phyloP scores from a whole-genome alignment of 1,284 basidiomycete genomes.

The Marasmius fiardii region DNA sequence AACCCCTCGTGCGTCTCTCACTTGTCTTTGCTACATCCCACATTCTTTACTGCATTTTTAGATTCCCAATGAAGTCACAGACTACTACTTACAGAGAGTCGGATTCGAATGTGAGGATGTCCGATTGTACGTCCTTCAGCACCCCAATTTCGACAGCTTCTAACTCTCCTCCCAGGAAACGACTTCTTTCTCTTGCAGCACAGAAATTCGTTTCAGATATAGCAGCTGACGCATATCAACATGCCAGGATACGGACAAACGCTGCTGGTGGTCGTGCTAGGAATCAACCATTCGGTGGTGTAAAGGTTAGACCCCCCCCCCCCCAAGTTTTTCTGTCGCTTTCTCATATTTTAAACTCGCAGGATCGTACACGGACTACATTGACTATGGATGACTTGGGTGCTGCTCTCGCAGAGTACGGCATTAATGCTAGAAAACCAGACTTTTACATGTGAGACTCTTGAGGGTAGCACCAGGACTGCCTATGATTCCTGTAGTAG shows the following conservation, averaged over 20 bases:
- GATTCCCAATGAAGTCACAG: conserved; percentile 98
- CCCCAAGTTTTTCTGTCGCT: not conserved
- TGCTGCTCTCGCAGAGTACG: conserved; percentile 91
- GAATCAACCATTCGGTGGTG: conserved; percentile 50
- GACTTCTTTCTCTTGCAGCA: conserved; percentile 91
- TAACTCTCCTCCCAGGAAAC: conserved; percentile 58
- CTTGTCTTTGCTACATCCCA: not conserved
- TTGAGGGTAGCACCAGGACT: too few species aligned
- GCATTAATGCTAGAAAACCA: conserved; percentile 90
- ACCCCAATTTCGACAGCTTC: not conserved
- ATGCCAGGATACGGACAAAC: conserved; percentile 90
- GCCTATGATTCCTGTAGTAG: too few species aligned
- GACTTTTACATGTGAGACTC: conserved; percentile 72
- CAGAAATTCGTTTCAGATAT: conserved; percentile 99
- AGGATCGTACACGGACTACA: conserved; percentile 74
- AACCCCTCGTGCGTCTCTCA: conserved; percentile 75
- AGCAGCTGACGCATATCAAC: conserved; percentile 95
- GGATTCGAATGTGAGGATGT: conserved; percentile 97
- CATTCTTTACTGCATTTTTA: conserved; percentile 29
- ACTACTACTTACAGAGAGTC: conserved; percentile 94
- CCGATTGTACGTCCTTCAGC: conserved; percentile 62
- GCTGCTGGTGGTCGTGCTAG: conserved; percentile 68
- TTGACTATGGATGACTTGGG: conserved; percentile 97
- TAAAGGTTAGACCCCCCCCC: conserved; percentile 47
- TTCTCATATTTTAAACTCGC: not conserved